These are phyloP conservation scores for Rosellinia necatrix DNA, from an alignment of 2,329 filamentous ascomycete species.

Conservation along the genomic window DNA sequence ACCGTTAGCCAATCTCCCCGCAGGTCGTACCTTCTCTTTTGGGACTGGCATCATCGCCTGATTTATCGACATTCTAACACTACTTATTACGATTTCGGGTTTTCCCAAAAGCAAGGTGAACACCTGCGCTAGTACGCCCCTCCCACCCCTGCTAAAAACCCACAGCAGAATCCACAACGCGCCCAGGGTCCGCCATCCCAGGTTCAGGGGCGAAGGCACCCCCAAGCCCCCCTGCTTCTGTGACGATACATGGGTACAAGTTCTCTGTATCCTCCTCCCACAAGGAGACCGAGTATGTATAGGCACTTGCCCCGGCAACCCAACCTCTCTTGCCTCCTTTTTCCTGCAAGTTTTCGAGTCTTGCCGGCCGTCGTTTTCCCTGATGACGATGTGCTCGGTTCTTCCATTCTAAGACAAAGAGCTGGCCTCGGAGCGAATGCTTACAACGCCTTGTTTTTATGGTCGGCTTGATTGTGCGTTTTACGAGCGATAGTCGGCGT, in stretches of 20 bases:
- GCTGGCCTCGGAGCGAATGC: slow-evolving; percentile 30
- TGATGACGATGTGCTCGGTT: slow-evolving; percentile 24
- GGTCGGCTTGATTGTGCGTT: slow-evolving; percentile 18
- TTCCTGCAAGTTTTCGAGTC: slow-evolving; percentile 10
- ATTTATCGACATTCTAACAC: slow-evolving; percentile 17
- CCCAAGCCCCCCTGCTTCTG: slow-evolving; percentile 20
- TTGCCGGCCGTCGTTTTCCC: slow-evolving; percentile 15
- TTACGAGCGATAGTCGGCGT: slow-evolving; percentile 7
- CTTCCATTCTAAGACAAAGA: slow-evolving; percentile 30
- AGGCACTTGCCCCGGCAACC: slow-evolving; percentile 18
- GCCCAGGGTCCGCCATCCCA: slow-evolving; percentile 23
- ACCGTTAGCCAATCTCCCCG: slow-evolving; percentile 14
- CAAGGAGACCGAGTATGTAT: slow-evolving; percentile 21
- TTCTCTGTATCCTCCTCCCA: slow-evolving; percentile 1
- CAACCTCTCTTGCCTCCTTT: slow-evolving; percentile 15
- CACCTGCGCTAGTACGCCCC: slow-evolving; percentile 24
- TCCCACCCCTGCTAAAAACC: slow-evolving; percentile 16
- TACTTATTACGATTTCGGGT: neutral
- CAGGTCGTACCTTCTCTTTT: slow-evolving; percentile 20
- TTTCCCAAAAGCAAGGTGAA: slow-evolving; percentile 20
- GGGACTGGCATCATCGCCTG: slow-evolving; percentile 12
- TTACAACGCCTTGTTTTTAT: slow-evolving; percentile 29
- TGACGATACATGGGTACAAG: slow-evolving; percentile 22
- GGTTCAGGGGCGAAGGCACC: slow-evolving; percentile 28
- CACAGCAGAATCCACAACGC: slow-evolving; percentile 23